Conservation (phyloP, 2,329 filamentous ascomycete genomes). For the Lecanicillium sp. region DNA sequence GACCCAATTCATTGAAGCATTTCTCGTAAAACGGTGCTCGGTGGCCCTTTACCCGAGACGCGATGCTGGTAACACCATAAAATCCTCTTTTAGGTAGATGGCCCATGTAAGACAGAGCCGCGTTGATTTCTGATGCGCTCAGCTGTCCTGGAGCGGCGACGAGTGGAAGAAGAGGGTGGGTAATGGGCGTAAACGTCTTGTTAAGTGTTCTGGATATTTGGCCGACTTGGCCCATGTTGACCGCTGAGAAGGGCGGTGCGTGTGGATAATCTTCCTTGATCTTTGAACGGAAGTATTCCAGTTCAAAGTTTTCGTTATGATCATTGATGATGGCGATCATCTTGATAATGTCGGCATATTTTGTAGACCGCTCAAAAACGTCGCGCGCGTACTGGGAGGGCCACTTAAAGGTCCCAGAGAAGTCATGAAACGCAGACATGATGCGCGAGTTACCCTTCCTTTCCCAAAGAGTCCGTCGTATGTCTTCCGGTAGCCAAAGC, state of each 20-base stretch:
- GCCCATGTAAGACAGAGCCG: conserved; percentile 68
- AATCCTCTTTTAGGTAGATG: conserved; percentile 73
- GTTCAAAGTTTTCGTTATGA: conserved; percentile 80
- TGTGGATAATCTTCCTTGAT: conserved; percentile 63
- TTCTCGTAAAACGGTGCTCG: conserved; percentile 83
- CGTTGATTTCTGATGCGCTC: conserved; percentile 79
- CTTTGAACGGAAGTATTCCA: conserved; percentile 79
- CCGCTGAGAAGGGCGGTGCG: conserved; percentile 67
- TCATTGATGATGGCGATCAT: conserved; percentile 82
- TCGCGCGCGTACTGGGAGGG: conserved; percentile 63
- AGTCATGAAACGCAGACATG: conserved; percentile 89
- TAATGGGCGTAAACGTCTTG: conserved; percentile 81
- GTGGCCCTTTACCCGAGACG: conserved; percentile 48
- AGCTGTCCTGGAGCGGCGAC: conserved; percentile 82
- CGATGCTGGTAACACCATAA: conserved; percentile 69
- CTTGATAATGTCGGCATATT: conserved; percentile 79
- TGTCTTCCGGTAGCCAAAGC: conserved; percentile 73
- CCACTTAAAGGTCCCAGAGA: conserved; percentile 79
- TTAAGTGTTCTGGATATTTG: conserved; percentile 79
- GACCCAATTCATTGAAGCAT: conserved; percentile 72
- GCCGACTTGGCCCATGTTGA: conserved; percentile 83
- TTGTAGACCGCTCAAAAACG: conserved; percentile 63
- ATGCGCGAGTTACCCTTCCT: conserved; percentile 72
- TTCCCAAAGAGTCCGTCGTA: conserved; percentile 59
- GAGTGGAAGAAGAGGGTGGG: conserved; percentile 73